Evolutionary conservation across 1,284 basidiomycete genomes (phyloP).

Genomic region (Thecaphora frezii): DNA sequence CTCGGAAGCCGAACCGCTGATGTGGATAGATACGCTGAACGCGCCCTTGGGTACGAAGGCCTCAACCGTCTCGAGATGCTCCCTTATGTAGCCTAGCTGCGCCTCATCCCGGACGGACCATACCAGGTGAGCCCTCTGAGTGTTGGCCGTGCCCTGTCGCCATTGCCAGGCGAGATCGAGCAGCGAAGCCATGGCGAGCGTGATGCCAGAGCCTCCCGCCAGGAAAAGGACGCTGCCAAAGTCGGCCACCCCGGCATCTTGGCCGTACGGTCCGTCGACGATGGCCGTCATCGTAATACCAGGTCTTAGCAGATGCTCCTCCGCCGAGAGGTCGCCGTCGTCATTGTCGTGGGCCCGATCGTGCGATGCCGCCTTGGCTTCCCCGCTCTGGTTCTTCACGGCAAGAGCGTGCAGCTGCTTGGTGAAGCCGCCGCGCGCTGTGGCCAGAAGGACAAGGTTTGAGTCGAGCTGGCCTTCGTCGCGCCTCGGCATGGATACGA

Average conservation of each 20-base stretch:
- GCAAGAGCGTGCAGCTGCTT: conserved; percentile 17
- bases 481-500: conserved; percentile 39
- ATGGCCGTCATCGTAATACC: conserved; percentile 11
- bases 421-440: conserved; percentile 31
- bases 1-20: conserved; percentile 9
- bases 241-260: conserved; percentile 18
- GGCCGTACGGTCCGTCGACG: conserved; percentile 49
- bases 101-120: conserved; percentile 27
- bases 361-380: not conserved
- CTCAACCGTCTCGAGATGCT: conserved; percentile 15
- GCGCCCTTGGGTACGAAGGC: conserved; percentile 14
- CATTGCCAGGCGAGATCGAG: conserved; percentile 35
- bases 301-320: not conserved
- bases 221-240: conserved; percentile 28
- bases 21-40: conserved; percentile 16
- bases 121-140: conserved; percentile 13
- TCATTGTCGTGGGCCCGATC: not conserved
- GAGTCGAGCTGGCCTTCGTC: conserved; percentile 23
- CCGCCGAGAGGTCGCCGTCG: not conserved
- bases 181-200: conserved; percentile 33
- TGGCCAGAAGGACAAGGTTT: conserved; percentile 33
- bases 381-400: not conserved
- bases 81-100: conserved; percentile 12
- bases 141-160: conserved; percentile 15
- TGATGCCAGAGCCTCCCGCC: conserved; percentile 44